Conservation (phyloP, 2,329 filamentous ascomycete species). For the Pseudogymnoascus sp. region DNA sequence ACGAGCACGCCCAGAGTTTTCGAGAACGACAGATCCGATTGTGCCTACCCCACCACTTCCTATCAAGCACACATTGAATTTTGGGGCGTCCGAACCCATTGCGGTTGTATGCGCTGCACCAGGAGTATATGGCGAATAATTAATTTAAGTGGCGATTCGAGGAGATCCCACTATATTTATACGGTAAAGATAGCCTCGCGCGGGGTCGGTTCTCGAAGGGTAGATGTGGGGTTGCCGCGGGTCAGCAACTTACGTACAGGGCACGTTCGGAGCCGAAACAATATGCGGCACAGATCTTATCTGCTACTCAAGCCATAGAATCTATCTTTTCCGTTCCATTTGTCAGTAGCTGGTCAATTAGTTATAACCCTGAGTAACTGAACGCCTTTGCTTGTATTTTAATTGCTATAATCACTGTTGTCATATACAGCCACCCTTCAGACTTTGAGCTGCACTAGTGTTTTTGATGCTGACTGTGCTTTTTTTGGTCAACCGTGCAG, state of each 20-base stretch:
- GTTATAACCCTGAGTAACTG: no score
- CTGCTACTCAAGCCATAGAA: no score
- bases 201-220: constrained; percentile 4
- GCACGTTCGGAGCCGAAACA: no score
- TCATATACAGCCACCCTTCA: no score
- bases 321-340: no score
- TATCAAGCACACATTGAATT: constrained; percentile 19
- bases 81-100: background rate
- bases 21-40: constrained; percentile 21
- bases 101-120: background rate
- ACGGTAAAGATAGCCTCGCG: background rate
- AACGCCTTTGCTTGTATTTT: no score
- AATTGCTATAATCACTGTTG: no score
- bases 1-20: constrained; percentile 16
- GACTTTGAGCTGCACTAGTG: no score
- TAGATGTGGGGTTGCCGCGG: background rate
- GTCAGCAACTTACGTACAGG: background rate
- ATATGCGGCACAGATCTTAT: no score
- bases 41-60: constrained; percentile 23
- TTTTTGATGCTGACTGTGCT: no score
- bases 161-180: constrained; percentile 7
- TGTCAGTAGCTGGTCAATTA: no score
- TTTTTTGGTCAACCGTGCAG: background rate
- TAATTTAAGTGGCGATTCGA: background rate
- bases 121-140: background rate